Evolutionary conservation across 805 yeast genomes (phyloP).

Genomic region (Hyphopichia homilentoma): DNA sequence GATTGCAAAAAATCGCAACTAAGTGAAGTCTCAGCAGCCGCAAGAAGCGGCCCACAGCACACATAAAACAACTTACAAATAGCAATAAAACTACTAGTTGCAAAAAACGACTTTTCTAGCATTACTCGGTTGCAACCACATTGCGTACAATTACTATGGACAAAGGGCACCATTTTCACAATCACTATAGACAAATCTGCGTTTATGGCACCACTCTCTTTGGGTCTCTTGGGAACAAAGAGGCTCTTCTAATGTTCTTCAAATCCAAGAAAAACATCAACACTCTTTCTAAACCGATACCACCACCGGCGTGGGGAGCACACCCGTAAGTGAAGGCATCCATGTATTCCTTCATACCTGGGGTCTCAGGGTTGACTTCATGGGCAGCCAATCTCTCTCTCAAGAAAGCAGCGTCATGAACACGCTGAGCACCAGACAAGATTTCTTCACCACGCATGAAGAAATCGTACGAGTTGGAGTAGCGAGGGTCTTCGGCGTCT

Average conservation of each 20-base stretch:
- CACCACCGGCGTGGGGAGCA: slow-evolving; percentile 99
- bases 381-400: slow-evolving; percentile 77
- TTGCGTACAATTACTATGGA: too few relatives aligned
- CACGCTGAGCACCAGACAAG: slow-evolving; percentile 99
- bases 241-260: slow-evolving; percentile 98
- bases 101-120: too few relatives aligned
- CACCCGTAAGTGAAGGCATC: slow-evolving; percentile 94
- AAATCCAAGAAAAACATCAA: slow-evolving; percentile 96
- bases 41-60: too few relatives aligned
- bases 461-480: slow-evolving; percentile 97
- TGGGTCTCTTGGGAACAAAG: slow-evolving; percentile 98
- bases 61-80: too few relatives aligned
- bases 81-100: too few relatives aligned
- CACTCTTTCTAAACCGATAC: slow-evolving; percentile 98
- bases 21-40: too few relatives aligned
- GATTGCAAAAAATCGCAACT: too few relatives aligned
- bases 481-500: slow-evolving; percentile 83
- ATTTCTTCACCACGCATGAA: slow-evolving; percentile 99
- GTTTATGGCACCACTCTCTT: slow-evolving; percentile 87
- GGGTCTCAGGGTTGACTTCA: slow-evolving; percentile 73
- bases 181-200: too few relatives aligned
- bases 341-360: slow-evolving; percentile 86
- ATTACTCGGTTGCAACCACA: too few relatives aligned
- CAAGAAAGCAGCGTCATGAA: slow-evolving; percentile 86
- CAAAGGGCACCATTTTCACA: too few relatives aligned